These are phyloP conservation scores for Leptomonas pyrrhocoris DNA, from an alignment of 208 protist species.

Conservation along the genomic window DNA sequence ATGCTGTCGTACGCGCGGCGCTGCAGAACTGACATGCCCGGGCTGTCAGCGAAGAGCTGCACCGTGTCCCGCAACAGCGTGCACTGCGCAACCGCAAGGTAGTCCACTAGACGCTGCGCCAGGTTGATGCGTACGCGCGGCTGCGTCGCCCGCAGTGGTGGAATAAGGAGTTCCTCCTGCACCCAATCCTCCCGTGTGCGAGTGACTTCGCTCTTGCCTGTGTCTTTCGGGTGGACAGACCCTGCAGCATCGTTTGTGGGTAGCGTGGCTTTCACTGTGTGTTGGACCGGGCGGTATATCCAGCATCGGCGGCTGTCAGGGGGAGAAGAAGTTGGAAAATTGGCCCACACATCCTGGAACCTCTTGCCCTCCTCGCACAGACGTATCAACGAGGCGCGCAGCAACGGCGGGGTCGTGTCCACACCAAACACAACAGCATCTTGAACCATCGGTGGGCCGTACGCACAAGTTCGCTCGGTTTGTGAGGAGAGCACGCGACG, in stretches of 20 bases:
- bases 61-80: slow-evolving; percentile 45
- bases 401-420: slow-evolving; percentile 3
- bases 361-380: slow-evolving; percentile 16
- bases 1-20: slow-evolving; percentile 74
- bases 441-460: neutral
- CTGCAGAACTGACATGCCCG: slow-evolving; percentile 77
- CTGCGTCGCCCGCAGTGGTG: slow-evolving; percentile 40
- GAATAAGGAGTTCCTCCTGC: slow-evolving; percentile 60
- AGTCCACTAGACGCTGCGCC: slow-evolving; percentile 68
- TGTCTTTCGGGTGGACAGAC: neutral
- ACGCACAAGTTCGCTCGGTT: neutral
- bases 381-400: slow-evolving; percentile 15
- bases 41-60: slow-evolving; percentile 58
- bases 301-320: slow-evolving; percentile 31
- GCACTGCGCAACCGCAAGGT: slow-evolving; percentile 50
- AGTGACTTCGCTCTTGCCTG: neutral
- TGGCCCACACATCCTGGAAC: slow-evolving; percentile 7
- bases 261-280: slow-evolving; percentile 44
- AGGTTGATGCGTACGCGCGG: slow-evolving; percentile 64
- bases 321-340: slow-evolving; percentile 33
- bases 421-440: neutral
- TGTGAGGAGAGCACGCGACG: slow-evolving; percentile 9
- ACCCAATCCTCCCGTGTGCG: slow-evolving; percentile 54
- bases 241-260: neutral
- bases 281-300: slow-evolving; percentile 34